phyloP scores from a whole-genome alignment of 2,329 filamentous ascomycete species.

The Paramyrothecium sp. region DNA sequence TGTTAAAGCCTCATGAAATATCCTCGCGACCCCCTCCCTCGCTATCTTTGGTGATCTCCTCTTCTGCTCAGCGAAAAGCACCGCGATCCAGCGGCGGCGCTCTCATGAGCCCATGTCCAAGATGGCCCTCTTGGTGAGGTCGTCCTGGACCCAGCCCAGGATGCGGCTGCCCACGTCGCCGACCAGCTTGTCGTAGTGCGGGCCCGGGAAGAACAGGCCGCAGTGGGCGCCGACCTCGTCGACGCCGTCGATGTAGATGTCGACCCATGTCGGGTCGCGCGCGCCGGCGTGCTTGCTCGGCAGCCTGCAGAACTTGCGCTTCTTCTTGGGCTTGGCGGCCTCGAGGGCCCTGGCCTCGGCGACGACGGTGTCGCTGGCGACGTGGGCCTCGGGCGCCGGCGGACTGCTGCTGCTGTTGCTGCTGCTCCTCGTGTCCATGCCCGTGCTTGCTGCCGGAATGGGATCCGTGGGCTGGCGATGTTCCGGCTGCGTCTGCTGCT shows the following conservation, averaged over 20 bases:
- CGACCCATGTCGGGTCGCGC: slow-evolving; percentile 71
- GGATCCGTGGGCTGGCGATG: slow-evolving; percentile 1
- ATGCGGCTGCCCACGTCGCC: slow-evolving; percentile 69
- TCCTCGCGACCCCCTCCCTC: too few relatives aligned
- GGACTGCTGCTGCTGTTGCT: too few relatives aligned
- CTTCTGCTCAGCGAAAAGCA: too few relatives aligned
- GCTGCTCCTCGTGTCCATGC: slow-evolving; percentile 8
- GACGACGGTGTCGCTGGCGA: slow-evolving; percentile 1
- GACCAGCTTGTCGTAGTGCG: slow-evolving; percentile 75
- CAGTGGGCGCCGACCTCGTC: slow-evolving; percentile 87
- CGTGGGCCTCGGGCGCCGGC: not conserved
- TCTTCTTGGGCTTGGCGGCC: slow-evolving; percentile 42
- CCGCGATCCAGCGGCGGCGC: not conserved
- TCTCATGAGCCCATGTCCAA: slow-evolving; percentile 10
- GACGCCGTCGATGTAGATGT: slow-evolving; percentile 77
- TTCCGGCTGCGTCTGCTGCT: slow-evolving; percentile 24
- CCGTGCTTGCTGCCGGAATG: slow-evolving; percentile 3
- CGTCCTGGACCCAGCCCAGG: slow-evolving; percentile 67
- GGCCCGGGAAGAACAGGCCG: slow-evolving; percentile 71
- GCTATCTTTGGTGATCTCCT: too few relatives aligned
- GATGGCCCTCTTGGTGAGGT: slow-evolving; percentile 43
- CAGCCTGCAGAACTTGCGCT: slow-evolving; percentile 77
- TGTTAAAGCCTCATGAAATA: too few relatives aligned
- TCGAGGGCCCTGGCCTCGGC: slow-evolving; percentile 10
- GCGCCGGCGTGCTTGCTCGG: slow-evolving; percentile 54